A percentile compares a stretch with the other conserved stretches of the same genome.
These are phyloP conservation scores for Amniculicola lignicola DNA, from an alignment of 495 filamentous ascomycete genomes.

Conservation along the genomic window DNA sequence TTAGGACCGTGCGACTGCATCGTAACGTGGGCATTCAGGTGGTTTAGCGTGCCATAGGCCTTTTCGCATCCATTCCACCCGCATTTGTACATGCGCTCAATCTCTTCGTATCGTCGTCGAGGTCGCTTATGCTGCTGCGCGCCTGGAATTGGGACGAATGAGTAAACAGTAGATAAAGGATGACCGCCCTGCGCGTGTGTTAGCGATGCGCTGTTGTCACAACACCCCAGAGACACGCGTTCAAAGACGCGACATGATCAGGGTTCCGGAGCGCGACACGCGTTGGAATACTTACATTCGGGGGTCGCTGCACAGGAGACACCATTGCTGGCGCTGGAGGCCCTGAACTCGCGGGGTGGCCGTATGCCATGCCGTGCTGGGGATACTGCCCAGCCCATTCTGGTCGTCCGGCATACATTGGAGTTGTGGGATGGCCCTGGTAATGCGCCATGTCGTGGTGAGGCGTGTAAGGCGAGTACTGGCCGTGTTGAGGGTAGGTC, in stretches of 20 bases:
- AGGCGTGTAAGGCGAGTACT: constrained; percentile 83
- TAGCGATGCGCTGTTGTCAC: not conserved
- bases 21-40: constrained; percentile 94
- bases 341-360: constrained; percentile 53
- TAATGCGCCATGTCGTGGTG: constrained; percentile 81
- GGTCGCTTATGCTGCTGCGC: constrained; percentile 97
- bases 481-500: constrained; percentile 70
- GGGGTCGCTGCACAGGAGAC: constrained; percentile 40
- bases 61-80: constrained; percentile 98
- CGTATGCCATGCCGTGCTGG: constrained; percentile 63
- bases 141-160: constrained; percentile 96
- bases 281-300: constrained; percentile 35
- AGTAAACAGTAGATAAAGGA: constrained; percentile 69
- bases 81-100: constrained; percentile 99
- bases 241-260: not conserved
- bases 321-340: constrained; percentile 39
- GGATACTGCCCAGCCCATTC: constrained; percentile 73
- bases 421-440: constrained; percentile 44
- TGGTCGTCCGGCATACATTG: constrained; percentile 66
- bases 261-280: not conserved
- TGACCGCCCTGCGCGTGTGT: constrained; percentile 45
- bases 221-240: not conserved
- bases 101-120: constrained; percentile 92
- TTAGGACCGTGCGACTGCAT: constrained; percentile 95
- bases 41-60: constrained; percentile 94